Evolutionary conservation across 1,139 yeast species (phyloP), one percentile per base, ranked within the genome.

Genomic region (Geotrichum cucujoidarum): DNA sequence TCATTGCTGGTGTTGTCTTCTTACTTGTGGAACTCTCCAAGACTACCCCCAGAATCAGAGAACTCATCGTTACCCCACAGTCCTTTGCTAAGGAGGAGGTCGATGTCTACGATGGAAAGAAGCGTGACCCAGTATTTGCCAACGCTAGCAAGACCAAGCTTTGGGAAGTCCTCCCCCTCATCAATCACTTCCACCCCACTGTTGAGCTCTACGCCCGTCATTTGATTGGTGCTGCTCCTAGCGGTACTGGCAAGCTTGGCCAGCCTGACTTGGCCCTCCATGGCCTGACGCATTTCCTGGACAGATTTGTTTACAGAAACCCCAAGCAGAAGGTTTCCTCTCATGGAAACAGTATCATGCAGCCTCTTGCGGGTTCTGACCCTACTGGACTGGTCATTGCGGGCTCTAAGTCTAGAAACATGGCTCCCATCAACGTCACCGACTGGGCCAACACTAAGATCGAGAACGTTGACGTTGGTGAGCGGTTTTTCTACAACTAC

Each of bases 331-430:
- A 83, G 67, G 74, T 81, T 20, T 72, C 83, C 31, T 52, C 63
- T 14, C 83, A 86, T 63, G 97, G 97, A 61, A 74, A 84, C 2
- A 87, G 97, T 43, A 90, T 92, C 64, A 94, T 94, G 97, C 98
- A 92, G 72, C 97, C 98, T 44, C 74, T 94, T 55, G 94, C 96
- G 43, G 97, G 97, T 51, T 78, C 83, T 1, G 88, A 83, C 53
- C 71, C 72, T 40, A 82, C 89, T n/a, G 88, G 86, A 7, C 71
- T 86, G 51, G 75, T 89, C 55, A 89, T 89, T 13, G 81, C 76
- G 57, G 51, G 56, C 53, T 33, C 57, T 51, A 34, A 37, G 22
- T 34, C 40, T 24, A 29, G 37, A 7, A 47, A 34, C 24, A 25
- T 40, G 14, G 63, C 64, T 2, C 95, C 97, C 1, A 94, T 78